Conservation (phyloP, 2,329 filamentous ascomycete genomes). For the Talaromyces islandicus region DNA sequence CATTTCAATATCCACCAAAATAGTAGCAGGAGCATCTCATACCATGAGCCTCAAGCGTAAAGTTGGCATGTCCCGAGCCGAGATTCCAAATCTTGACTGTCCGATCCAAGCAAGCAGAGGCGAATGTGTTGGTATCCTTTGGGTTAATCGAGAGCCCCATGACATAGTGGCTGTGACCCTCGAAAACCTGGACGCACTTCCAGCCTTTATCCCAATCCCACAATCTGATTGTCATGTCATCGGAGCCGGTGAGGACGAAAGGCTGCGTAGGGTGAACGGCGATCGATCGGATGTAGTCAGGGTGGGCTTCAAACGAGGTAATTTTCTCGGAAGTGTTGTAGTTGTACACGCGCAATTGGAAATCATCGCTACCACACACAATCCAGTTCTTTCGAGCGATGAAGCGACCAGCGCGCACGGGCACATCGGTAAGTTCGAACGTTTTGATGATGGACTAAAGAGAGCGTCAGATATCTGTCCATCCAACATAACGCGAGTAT, state of each 20-base stretch:
- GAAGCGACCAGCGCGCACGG: conserved; percentile 92
- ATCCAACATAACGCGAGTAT: background rate
- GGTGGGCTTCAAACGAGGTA: conserved; percentile 92
- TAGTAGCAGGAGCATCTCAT: background rate
- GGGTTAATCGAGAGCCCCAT: conserved; percentile 97
- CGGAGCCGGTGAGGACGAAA: conserved; percentile 90
- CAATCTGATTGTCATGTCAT: conserved; percentile 97
- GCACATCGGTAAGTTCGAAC: conserved; percentile 97
- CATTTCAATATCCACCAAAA: background rate
- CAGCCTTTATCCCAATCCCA: conserved; percentile 99
- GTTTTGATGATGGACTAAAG: conserved; percentile 84
- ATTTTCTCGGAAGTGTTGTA: conserved; percentile 99
- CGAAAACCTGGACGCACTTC: conserved; percentile 96
- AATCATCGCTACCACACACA: conserved; percentile 90
- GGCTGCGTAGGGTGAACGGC: conserved; percentile 92
- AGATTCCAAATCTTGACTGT: conserved; percentile 98
- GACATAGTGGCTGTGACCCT: conserved; percentile 93
- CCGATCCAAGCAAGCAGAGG: conserved; percentile 88
- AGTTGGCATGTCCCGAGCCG: conserved; percentile 88
- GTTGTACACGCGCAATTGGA: conserved; percentile 86
- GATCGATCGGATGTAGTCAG: conserved; percentile 96
- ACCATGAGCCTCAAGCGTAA: conserved; percentile 88
- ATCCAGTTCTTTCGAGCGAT: conserved; percentile 99
- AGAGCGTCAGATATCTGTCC: conserved; percentile 16
- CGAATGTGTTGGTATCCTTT: conserved; percentile 90